These are phyloP conservation scores for Eutrema heterophyllum DNA, from an alignment of 345 rosid species.

Conservation along the genomic window DNA sequence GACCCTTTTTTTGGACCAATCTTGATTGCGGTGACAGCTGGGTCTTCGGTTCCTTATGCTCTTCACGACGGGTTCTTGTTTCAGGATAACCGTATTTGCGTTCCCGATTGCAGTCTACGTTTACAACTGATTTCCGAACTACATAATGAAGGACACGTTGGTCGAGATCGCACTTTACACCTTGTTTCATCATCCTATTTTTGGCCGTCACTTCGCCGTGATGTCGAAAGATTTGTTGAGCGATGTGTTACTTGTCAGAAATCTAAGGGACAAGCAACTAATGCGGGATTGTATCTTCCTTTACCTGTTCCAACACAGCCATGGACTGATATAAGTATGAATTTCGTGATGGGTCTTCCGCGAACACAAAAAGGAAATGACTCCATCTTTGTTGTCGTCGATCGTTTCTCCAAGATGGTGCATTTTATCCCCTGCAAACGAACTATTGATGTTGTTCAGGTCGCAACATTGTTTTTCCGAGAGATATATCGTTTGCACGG, in stretches of 20 bases:
- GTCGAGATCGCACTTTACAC: background rate
- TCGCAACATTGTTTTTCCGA: background rate
- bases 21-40: background rate
- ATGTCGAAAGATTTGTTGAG: too few relatives aligned
- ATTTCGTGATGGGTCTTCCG: background rate
- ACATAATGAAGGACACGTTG: background rate
- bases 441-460: background rate
- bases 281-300: too few relatives aligned
- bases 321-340: too few relatives aligned
- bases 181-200: background rate
- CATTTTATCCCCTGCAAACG: background rate
- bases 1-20: background rate
- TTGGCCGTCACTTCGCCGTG: too few relatives aligned
- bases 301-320: too few relatives aligned
- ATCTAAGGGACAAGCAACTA: too few relatives aligned
- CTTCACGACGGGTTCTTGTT: background rate
- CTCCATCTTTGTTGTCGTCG: background rate
- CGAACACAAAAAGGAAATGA: background rate
- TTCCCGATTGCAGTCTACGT: background rate
- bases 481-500: background rate
- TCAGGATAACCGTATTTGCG: background rate
- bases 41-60: background rate
- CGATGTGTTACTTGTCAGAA: too few relatives aligned
- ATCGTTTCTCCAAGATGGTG: background rate
- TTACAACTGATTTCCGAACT: background rate